phyloP scores from a whole-genome alignment of 225 moss, liverwort and hornwort genomes.

The Asterella californica region DNA sequence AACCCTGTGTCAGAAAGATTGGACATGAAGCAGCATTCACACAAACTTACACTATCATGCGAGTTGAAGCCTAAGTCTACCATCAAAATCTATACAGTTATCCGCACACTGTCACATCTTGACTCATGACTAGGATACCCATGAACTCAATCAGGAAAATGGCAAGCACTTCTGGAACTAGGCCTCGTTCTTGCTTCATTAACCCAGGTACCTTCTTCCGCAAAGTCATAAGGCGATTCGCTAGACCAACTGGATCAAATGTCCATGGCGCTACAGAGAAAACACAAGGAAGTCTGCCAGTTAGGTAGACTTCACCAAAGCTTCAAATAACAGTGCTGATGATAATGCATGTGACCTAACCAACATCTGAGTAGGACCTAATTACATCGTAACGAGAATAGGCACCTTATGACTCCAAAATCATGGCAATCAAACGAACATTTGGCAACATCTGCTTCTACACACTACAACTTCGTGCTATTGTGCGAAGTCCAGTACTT shows the following conservation, averaged over 20 bases:
- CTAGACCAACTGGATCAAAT: slow-evolving; percentile 72
- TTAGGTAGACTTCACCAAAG: neutral
- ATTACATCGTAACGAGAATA: neutral
- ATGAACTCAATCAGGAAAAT: neutral
- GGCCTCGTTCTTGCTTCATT: neutral
- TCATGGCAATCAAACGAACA: neutral
- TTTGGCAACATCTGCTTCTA: neutral
- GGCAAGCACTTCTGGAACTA: neutral
- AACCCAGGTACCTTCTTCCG: slow-evolving; percentile 61
- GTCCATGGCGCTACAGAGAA: slow-evolving; percentile 84
- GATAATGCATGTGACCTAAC: neutral
- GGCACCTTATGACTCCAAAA: neutral
- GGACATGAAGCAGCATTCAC: neutral
- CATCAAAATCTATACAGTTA: neutral
- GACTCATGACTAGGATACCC: neutral
- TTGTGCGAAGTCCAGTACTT: too few species aligned
- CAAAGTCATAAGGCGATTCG: slow-evolving; percentile 59
- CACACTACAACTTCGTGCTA: too few species aligned
- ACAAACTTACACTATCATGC: neutral
- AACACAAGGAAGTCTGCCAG: neutral
- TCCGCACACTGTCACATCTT: neutral
- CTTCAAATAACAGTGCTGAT: neutral
- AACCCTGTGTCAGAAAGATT: slow-evolving; percentile 49
- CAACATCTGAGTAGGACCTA: neutral
- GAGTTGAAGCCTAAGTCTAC: neutral